phyloP scores from a whole-genome alignment of 1,284 basidiomycete species.

The Trichosporon inkin region DNA sequence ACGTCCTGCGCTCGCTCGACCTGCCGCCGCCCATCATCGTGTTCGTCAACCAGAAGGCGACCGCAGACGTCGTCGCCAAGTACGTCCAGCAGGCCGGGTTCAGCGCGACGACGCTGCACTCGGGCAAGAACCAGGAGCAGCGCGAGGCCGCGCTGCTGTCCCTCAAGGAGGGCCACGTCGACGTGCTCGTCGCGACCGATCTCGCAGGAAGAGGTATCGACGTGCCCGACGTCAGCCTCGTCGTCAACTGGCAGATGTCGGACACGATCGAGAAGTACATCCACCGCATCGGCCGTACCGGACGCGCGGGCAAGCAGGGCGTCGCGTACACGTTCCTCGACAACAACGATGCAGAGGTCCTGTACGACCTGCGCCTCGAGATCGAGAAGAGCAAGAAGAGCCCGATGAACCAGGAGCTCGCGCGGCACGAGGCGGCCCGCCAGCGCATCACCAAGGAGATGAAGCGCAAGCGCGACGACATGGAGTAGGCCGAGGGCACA shows the following conservation, averaged over 20 bases:
- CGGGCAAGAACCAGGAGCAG: conserved; percentile 95
- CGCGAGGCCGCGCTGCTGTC: conserved; percentile 86
- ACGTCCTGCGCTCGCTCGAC: conserved; percentile 79
- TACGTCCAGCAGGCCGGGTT: conserved; percentile 81
- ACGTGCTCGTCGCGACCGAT: conserved; percentile 92
- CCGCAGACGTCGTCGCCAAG: conserved; percentile 91
- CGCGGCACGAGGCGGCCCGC: conserved; percentile 83
- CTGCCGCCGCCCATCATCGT: conserved; percentile 92
- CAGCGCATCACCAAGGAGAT: conserved; percentile 82
- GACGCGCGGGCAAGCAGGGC: conserved; percentile 92
- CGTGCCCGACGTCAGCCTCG: conserved; percentile 85
- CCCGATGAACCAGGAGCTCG: conserved; percentile 80
- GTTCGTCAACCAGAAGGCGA: conserved; percentile 99
- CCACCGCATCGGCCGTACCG: conserved; percentile 96
- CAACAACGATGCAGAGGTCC: conserved; percentile 93
- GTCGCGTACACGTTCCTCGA: conserved; percentile 91
- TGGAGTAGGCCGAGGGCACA: too few species aligned
- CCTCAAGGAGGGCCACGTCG: conserved; percentile 75
- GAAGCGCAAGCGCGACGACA: conserved; percentile 55
- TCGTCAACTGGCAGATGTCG: conserved; percentile 97
- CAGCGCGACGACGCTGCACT: conserved; percentile 82
- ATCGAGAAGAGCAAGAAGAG: conserved; percentile 88
- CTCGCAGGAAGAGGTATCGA: conserved; percentile 98
- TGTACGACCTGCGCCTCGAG: conserved; percentile 68
- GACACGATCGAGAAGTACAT: conserved; percentile 87